phyloP scores from a whole-genome alignment of 2,329 filamentous ascomycete species.

The Pezicula carpinea region DNA sequence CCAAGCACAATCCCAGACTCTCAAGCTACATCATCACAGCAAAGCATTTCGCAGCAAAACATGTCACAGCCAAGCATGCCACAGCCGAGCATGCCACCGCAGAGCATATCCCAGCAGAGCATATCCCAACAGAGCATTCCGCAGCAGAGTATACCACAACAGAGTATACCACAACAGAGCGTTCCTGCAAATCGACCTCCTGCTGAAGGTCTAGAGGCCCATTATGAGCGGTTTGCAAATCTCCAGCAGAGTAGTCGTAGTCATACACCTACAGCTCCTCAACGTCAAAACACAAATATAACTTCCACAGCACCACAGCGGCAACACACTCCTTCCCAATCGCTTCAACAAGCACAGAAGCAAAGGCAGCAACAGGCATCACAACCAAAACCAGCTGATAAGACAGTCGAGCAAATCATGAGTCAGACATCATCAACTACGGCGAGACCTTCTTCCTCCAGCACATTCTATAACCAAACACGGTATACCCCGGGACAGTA shows the following conservation, averaged over 20 bases:
- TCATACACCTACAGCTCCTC: constrained; percentile 18
- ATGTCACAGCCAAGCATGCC: constrained; percentile 11
- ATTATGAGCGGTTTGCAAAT: constrained; percentile 27
- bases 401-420: constrained; percentile 23
- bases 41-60: constrained; percentile 14
- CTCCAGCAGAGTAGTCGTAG: constrained; percentile 24
- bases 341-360: constrained; percentile 21
- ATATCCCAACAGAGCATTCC: background rate
- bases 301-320: constrained; percentile 16
- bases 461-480: constrained; percentile 22
- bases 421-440: constrained; percentile 16
- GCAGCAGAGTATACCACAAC: constrained; percentile 13
- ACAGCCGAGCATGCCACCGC: constrained; percentile 7
- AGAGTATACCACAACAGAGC: constrained; percentile 11
- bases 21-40: constrained; percentile 9
- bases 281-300: constrained; percentile 20
- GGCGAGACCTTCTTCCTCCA: constrained; percentile 13
- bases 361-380: constrained; percentile 20
- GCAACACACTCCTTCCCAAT: constrained; percentile 13
- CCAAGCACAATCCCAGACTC: constrained; percentile 26
- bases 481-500: constrained; percentile 15
- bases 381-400: constrained; percentile 16
- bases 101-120: no score
- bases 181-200: constrained; percentile 23
- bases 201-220: constrained; percentile 28